Conservation (phyloP, 257 asterid species). For the Ligustrum vulgare region DNA sequence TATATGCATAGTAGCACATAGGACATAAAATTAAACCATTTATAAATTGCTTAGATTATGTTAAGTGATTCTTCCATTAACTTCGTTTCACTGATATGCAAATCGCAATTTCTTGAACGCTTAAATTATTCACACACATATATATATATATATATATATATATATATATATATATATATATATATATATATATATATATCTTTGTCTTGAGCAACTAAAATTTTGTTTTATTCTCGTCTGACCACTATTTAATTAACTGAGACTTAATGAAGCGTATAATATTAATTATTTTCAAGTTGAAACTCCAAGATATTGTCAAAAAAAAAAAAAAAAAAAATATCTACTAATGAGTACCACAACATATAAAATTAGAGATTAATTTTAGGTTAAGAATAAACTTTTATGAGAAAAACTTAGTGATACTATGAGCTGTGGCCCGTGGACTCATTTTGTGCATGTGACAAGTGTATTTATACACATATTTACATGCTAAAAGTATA, state of each 20-base stretch:
- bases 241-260: not conserved
- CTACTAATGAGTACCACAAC: slow-evolving; percentile 29
- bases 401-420: slow-evolving; percentile 28
- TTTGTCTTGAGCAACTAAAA: slow-evolving; percentile 2
- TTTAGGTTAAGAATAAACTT: not conserved
- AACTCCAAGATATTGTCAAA: slow-evolving; percentile 35
- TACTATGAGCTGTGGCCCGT: slow-evolving; percentile 23
- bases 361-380: slow-evolving; percentile 8
- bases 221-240: slow-evolving; percentile 4
- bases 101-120: slow-evolving; percentile 22
- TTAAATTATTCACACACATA: not conserved
- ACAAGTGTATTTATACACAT: too few relatives aligned
- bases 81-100: slow-evolving; percentile 28
- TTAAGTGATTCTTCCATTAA: slow-evolving; percentile 47
- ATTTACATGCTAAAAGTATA: too few relatives aligned
- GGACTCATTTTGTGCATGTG: slow-evolving; percentile 26
- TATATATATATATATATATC: too few relatives aligned
- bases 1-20: slow-evolving; percentile 22
- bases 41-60: slow-evolving; percentile 16
- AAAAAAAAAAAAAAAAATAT: slow-evolving; percentile 11
- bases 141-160: too few relatives aligned
- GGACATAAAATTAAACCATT: slow-evolving; percentile 27
- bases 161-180: too few relatives aligned
- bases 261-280: not conserved
- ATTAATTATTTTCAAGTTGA: slow-evolving; percentile 29